phyloP scores from a whole-genome alignment of 257 asterid genomes.

The Vinca minor region DNA sequence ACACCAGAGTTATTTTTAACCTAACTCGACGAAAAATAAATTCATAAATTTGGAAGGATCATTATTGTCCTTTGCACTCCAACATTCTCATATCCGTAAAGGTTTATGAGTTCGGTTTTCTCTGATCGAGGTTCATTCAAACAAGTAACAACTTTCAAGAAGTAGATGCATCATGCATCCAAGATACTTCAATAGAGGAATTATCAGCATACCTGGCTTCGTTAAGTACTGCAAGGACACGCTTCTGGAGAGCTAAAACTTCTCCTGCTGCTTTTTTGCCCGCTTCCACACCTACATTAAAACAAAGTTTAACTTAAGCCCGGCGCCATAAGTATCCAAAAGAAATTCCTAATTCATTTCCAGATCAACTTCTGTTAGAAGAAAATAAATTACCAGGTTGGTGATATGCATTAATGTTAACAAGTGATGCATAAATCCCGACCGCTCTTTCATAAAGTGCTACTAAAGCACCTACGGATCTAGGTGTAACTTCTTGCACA shows the following conservation, averaged over 20 bases:
- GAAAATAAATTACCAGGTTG: conserved; percentile 73
- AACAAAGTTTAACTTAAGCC: not conserved
- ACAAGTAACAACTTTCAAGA: not conserved
- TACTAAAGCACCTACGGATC: conserved; percentile 87
- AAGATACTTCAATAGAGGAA: not conserved
- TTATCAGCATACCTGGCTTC: conserved; percentile 65
- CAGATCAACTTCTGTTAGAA: not conserved
- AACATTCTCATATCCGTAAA: not conserved
- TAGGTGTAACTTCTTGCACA: conserved; percentile 96
- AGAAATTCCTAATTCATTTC: conserved; percentile 1
- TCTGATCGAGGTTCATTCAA: not conserved
- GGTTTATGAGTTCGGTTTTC: not conserved
- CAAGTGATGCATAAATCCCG: conserved; percentile 85
- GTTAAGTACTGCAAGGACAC: conserved; percentile 84
- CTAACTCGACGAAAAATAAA: not conserved
- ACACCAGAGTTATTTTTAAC: not conserved
- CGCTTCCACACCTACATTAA: conserved; percentile 82
- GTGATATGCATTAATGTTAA: conserved; percentile 94
- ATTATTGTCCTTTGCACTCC: not conserved
- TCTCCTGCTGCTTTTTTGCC: conserved; percentile 99
- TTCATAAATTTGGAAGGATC: not conserved
- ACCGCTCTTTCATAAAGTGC: conserved; percentile 99
- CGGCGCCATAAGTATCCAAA: not conserved
- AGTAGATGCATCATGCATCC: not conserved
- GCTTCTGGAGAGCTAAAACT: conserved; percentile 95